Evolutionary conservation across 176 grass and related monocot genomes (phyloP).

Genomic region (Zoysia japonica): DNA sequence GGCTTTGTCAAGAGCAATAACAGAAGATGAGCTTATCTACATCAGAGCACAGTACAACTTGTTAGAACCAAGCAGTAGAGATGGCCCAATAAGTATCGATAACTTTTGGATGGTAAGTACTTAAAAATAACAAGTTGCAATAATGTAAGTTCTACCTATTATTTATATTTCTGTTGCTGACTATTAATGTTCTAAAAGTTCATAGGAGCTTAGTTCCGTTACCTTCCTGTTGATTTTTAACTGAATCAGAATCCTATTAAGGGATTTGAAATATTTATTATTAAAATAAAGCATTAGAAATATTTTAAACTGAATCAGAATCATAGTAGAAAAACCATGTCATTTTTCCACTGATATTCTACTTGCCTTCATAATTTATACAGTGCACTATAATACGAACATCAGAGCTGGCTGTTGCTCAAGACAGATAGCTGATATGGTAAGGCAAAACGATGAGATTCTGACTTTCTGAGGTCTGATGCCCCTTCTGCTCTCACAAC

Average conservation of each 20-base stretch:
- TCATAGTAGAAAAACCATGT: neutral
- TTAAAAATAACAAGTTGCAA: neutral
- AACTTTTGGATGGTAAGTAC: slow-evolving; percentile 84
- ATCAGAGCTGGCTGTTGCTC: slow-evolving; percentile 82
- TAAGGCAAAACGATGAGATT: slow-evolving; percentile 80
- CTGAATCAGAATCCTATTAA: too few relatives aligned
- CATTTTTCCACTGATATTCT: slow-evolving; percentile 2
- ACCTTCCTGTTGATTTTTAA: too few relatives aligned
- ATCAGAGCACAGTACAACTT: slow-evolving; percentile 84
- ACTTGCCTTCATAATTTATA: slow-evolving; percentile 31
- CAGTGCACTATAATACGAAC: slow-evolving; percentile 97
- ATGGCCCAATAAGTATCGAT: slow-evolving; percentile 74
- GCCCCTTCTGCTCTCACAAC: slow-evolving; percentile 71
- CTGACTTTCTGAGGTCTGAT: slow-evolving; percentile 41
- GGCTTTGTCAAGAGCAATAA: slow-evolving; percentile 90
- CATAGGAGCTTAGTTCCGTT: too few relatives aligned
- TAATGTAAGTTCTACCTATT: slow-evolving; percentile 67
- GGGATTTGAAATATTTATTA: neutral
- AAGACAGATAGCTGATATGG: slow-evolving; percentile 75
- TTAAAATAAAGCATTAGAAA: neutral
- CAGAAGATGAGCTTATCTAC: slow-evolving; percentile 91
- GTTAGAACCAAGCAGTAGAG: slow-evolving; percentile 76
- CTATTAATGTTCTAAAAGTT: neutral
- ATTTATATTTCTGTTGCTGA: slow-evolving; percentile 36
- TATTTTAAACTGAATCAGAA: slow-evolving; percentile 3